Percentiles rank a stretch among this genome's conserved stretches.
phyloP scores from a whole-genome alignment of 768 basidiomycete genomes.

The Lactifluus volemus region DNA sequence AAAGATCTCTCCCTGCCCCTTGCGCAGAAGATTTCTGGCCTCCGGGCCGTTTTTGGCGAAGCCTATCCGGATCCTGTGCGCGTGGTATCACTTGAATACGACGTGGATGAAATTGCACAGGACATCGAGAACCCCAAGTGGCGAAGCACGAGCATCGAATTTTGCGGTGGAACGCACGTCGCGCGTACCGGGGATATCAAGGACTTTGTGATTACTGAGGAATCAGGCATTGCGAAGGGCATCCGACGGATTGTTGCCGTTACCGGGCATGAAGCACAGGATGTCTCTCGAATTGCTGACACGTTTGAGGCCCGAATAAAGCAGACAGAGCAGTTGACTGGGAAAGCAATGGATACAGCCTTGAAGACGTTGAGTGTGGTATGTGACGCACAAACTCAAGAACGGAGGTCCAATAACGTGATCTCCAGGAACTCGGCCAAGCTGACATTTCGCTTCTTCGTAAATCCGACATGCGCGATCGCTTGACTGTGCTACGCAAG shows the following conservation, averaged over 20 bases:
- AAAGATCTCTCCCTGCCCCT: conserved; percentile 72
- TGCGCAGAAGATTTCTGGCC: conserved; percentile 83
- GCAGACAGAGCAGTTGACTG: conserved; percentile 47
- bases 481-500: conserved; percentile 62
- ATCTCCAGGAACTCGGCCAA: conserved; percentile 71
- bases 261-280: conserved; percentile 88
- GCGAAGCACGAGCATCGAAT: conserved; percentile 87
- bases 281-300: conserved; percentile 61
- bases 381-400: conserved; percentile 24
- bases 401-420: not conserved
- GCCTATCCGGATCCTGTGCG: conserved; percentile 96
- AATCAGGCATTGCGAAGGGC: conserved; percentile 96
- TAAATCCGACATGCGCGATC: conserved; percentile 74
- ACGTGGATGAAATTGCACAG: conserved; percentile 74
- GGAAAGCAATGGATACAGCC: conserved; percentile 80
- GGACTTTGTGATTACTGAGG: conserved; percentile 89
- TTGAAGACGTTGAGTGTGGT: conserved; percentile 77
- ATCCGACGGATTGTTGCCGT: conserved; percentile 92
- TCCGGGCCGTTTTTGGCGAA: conserved; percentile 96
- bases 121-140: conserved; percentile 89
- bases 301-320: conserved; percentile 55
- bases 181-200: conserved; percentile 96
- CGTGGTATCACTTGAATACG: conserved; percentile 85
- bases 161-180: conserved; percentile 99
- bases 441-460: conserved; percentile 80